phyloP scores from a whole-genome alignment of 148 eudicot genomes.

The Simmondsia chinensis region DNA sequence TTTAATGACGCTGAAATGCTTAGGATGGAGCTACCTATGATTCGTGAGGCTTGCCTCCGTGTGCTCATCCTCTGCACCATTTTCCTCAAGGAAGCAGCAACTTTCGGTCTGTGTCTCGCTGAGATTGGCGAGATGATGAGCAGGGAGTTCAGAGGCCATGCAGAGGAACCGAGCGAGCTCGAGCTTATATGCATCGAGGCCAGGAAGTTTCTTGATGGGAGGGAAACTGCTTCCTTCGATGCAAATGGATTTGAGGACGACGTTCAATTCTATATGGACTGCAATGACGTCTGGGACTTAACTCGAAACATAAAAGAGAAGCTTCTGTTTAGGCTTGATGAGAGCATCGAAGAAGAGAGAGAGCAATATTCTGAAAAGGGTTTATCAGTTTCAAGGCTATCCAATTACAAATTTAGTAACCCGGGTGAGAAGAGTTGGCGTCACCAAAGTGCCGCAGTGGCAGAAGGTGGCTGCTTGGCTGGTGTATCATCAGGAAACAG shows the following conservation, averaged over 20 bases:
- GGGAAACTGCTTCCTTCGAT: not conserved
- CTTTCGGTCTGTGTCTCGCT: constrained; percentile 27
- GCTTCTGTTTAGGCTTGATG: constrained; percentile 14
- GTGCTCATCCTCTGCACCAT: constrained; percentile 22
- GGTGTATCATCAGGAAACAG: constrained; percentile 7
- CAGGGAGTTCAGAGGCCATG: constrained; percentile 18
- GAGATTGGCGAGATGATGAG: constrained; percentile 44
- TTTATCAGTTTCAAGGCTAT: constrained; percentile 7
- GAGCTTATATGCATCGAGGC: constrained; percentile 32
- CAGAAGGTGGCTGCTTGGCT: not conserved
- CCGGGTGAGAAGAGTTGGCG: constrained; percentile 4
- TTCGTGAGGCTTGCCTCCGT: constrained; percentile 33
- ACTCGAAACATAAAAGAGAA: constrained; percentile 5
- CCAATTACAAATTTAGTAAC: constrained; percentile 1
- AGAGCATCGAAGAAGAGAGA: constrained; percentile 10
- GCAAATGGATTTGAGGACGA: constrained; percentile 10
- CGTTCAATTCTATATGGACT: constrained; percentile 23
- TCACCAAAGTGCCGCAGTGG: not conserved
- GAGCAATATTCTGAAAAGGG: constrained; percentile 3
- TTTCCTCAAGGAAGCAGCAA: constrained; percentile 29
- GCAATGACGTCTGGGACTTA: constrained; percentile 10
- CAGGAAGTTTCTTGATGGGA: constrained; percentile 8
- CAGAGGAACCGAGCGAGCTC: constrained; percentile 31
- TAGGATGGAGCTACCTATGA: constrained; percentile 28
- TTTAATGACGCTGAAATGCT: constrained; percentile 25